A percentile compares a stretch with the other conserved stretches of the same genome.
Conservation (phyloP, 345 rosid genomes). For the Trapa incisa region DNA sequence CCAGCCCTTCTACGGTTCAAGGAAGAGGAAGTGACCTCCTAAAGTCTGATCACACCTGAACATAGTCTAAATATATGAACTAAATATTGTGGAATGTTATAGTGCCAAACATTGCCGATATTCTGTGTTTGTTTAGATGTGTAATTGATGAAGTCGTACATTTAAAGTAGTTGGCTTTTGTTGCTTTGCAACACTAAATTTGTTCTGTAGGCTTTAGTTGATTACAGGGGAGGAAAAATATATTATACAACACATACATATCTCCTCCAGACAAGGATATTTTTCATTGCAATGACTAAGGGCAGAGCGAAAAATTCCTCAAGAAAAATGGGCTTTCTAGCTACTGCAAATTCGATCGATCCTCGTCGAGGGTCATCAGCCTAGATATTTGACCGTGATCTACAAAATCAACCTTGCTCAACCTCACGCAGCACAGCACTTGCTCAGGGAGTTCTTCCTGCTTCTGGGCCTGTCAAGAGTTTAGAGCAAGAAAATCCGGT, state of each 20-base stretch:
- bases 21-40: conserved; percentile 53
- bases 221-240: too few species aligned
- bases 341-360: conserved; percentile 1
- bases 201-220: too few species aligned
- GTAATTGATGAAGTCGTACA: too few species aligned
- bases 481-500: not conserved
- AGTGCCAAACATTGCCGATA: too few species aligned
- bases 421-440: conserved; percentile 65
- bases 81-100: too few species aligned
- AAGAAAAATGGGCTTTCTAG: not conserved
- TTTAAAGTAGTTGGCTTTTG: too few species aligned
- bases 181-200: too few species aligned
- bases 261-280: not conserved
- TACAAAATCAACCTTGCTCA: conserved; percentile 71
- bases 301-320: not conserved
- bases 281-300: not conserved
- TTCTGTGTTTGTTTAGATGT: too few species aligned
- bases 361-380: conserved; percentile 34
- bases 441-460: conserved; percentile 89
- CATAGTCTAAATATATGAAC: too few species aligned
- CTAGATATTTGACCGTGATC: conserved; percentile 70
- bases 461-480: conserved; percentile 61
- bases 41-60: not conserved
- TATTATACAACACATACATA: not conserved
- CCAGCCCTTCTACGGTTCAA: conserved; percentile 57